These are phyloP conservation scores for Caloboletus firmus DNA, from an alignment of 1,284 basidiomycete genomes.

Conservation along the genomic window DNA sequence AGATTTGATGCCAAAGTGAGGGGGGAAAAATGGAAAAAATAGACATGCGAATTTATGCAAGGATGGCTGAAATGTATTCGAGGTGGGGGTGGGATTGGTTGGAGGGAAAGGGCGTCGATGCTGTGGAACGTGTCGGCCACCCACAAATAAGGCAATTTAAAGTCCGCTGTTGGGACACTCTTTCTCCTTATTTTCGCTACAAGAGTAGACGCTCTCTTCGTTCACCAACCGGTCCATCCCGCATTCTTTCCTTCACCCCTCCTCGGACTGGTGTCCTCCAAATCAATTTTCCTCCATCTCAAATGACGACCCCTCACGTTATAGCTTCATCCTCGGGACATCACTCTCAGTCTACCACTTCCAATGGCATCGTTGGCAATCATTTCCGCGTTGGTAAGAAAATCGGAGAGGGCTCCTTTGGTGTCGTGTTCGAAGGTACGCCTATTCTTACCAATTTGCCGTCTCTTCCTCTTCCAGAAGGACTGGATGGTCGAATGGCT, in stretches of 20 bases:
- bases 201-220: slow-evolving; percentile 22
- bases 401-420: slow-evolving; percentile 85
- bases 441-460: background rate
- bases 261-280: slow-evolving; percentile 32
- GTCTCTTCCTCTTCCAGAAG: slow-evolving; percentile 1
- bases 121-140: slow-evolving; percentile 33
- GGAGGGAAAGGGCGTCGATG: background rate
- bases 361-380: slow-evolving; percentile 71
- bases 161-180: slow-evolving; percentile 33
- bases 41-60: too few species aligned
- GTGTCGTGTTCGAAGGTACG: slow-evolving; percentile 79
- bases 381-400: slow-evolving; percentile 83
- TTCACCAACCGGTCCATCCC: slow-evolving; percentile 23
- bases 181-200: slow-evolving; percentile 32
- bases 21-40: background rate
- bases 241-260: slow-evolving; percentile 27
- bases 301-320: slow-evolving; percentile 75
- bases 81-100: background rate
- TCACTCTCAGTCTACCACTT: slow-evolving; percentile 56
- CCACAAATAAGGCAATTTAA: slow-evolving; percentile 30
- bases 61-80: background rate
- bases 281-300: slow-evolving; percentile 9
- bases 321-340: slow-evolving; percentile 69
- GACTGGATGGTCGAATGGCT: slow-evolving; percentile 1
- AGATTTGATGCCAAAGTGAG: background rate